Base-by-base conservation (phyloP, 495 filamentous ascomycete species). In the Gamarada debralockiae region DNA sequence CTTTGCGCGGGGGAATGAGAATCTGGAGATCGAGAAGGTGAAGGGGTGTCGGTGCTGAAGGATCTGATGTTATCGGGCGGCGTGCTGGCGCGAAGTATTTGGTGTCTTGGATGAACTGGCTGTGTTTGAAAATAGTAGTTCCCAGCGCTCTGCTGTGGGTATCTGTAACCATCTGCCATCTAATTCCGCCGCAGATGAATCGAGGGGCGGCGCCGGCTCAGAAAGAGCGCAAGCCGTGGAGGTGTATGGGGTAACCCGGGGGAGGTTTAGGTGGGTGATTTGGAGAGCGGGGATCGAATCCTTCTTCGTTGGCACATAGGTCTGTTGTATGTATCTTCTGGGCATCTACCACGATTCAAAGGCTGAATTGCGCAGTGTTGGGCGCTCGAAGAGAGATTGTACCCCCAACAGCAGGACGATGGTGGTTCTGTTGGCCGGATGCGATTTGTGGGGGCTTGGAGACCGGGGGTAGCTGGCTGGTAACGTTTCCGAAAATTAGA, bases 21-120 rank as follows among this genome's bases (percentile, higher is more conserved):
- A 50, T 80, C 81, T 47, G 84, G 80, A 34, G 85, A 89, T 69
- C 85, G 81, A 60, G 86, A 82, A 57, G 84, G 80, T 39, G 84
- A 84, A 40, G 82, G 81, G 33, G 85, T 85, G 66, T 88, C 77
- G 23, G 75, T 36, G 9, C 27, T 50, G 38, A 62, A 62, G 6
- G 56, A 54, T 45, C 53, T 41, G 36, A 58, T 38, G 53, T 59
- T 59, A 57, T 57, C 55, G 43, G 62, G 62, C 37, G 62, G 62
- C 1, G 59, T 57, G 20, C 48, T 38, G 51, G 44, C 60, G 23
- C 62, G 56, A 34, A 53, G 50, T 25, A 59, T 56, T 15, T 60
- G 59, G 38, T 62, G 62, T 37, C 59, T 48, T 42, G 56, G 24
- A 34, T 65, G 60, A 13, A 53, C 51, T 3, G 33, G 59, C 23